Evolutionary conservation across 441 rosid species (phyloP), one percentile per base, ranked within the genome.

Genomic region (Arabidopsis hybrid): DNA sequence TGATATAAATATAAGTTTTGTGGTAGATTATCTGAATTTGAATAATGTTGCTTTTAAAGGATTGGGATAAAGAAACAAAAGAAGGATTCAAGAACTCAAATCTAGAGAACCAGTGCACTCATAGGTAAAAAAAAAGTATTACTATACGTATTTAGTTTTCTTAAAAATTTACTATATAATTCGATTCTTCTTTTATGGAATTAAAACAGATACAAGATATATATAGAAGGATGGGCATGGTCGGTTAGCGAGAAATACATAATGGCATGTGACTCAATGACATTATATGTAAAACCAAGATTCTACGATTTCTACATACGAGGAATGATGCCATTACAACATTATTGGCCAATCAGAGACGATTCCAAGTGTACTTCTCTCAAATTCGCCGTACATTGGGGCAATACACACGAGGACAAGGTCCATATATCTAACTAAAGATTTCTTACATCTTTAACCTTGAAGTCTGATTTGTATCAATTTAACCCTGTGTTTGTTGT

Each of bases 211-310:
- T 88, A 88, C 59, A 88, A 90, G 78, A 86, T 85, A 34, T 88
- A 85, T 52, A 65, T 83, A 51, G 96, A 90, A 73, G 95, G 93
- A 72, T 62, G 55, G 56, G 78, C 85, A 18, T 88, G 90, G 91
- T 85, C 89, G 4, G 96, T 90, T 77, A 89, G 97, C 43, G 83
- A 78, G 81, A 90, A 92, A 60, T 92, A 88, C 78, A 92, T 89
- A 16, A 21, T 92, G 63, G 92, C 94, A 32, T 90, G 96, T 14
- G 85, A 90, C 73, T 82, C 90, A 0, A 80, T 83, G 83, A 81
- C 88, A 0, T 69, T 90, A 79, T 47, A 81, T 9, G 67, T 89
- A 17, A 83, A 71, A 67, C 90, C 96, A 3, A 75, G 62, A 21
- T 92, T 52, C 80, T 87, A 80, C 9, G 91, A 85, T 73, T 90